phyloP scores from a whole-genome alignment of 495 filamentous ascomycete species.

The Aspergillus nanangensis region DNA sequence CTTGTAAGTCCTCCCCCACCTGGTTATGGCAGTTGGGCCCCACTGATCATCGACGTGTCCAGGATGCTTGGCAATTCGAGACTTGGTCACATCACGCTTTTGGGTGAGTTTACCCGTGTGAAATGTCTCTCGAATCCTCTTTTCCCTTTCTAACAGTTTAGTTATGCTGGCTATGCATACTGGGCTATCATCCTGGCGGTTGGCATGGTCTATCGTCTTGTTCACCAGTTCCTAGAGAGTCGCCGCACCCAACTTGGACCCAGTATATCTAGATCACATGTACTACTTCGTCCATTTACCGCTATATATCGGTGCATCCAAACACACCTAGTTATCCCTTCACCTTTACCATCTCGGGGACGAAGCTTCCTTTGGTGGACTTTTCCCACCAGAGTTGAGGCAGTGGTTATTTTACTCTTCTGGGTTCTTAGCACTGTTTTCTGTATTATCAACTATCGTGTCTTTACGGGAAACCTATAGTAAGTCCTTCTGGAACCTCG shows the following conservation, averaged over 20 bases:
- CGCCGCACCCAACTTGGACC: not conserved
- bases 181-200: slow-evolving; percentile 25
- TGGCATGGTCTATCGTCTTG: slow-evolving; percentile 23
- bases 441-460: slow-evolving; percentile 31
- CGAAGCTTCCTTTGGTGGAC: slow-evolving; percentile 29
- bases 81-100: slow-evolving; percentile 34
- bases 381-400: slow-evolving; percentile 37
- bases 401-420: slow-evolving; percentile 31
- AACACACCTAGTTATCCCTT: slow-evolving; percentile 31
- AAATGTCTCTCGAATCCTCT: too few species aligned
- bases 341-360: slow-evolving; percentile 23
- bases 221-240: slow-evolving; percentile 3
- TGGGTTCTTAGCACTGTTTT: slow-evolving; percentile 37
- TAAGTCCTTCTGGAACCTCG: slow-evolving; percentile 13
- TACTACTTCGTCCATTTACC: not conserved
- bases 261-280: not conserved
- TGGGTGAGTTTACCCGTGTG: slow-evolving; percentile 18
- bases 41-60: not conserved
- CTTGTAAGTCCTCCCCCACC: slow-evolving; percentile 19
- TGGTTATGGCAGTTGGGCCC: not conserved
- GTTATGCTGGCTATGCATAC: slow-evolving; percentile 25
- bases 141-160: not conserved
- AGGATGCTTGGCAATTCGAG: slow-evolving; percentile 34
- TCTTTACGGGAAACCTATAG: slow-evolving; percentile 36
- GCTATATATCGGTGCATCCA: slow-evolving; percentile 21